phyloP scores from a whole-genome alignment of 2,329 filamentous ascomycete genomes.

The Alternaria metachromatica region DNA sequence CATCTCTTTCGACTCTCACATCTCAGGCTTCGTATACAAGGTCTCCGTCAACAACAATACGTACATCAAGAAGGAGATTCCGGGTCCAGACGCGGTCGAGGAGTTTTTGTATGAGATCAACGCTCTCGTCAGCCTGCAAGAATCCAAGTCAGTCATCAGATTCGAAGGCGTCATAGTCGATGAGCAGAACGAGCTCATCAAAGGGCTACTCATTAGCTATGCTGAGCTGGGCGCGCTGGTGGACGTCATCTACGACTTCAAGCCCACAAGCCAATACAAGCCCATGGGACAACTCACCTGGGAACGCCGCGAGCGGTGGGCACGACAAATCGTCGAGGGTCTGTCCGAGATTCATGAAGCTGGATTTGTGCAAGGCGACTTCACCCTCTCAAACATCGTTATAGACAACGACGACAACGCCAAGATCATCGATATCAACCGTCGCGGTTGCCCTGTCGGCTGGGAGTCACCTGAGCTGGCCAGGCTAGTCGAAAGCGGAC shows the following conservation, averaged over 20 bases:
- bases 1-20: constrained; percentile 85
- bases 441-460: constrained; percentile 92
- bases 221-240: constrained; percentile 87
- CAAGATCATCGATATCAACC: constrained; percentile 98
- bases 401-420: constrained; percentile 84
- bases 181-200: constrained; percentile 74
- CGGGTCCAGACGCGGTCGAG: constrained; percentile 91
- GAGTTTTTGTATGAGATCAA: constrained; percentile 99
- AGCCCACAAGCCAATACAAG: constrained; percentile 56
- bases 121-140: constrained; percentile 78
- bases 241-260: constrained; percentile 84
- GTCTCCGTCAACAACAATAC: constrained; percentile 73
- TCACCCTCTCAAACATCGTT: constrained; percentile 96
- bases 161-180: constrained; percentile 90
- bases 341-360: constrained; percentile 93
- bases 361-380: constrained; percentile 96
- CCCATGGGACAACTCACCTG: constrained; percentile 65
- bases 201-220: constrained; percentile 87
- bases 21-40: constrained; percentile 98
- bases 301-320: constrained; percentile 82
- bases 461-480: constrained; percentile 97
- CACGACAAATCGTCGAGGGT: constrained; percentile 86
- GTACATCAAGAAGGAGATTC: constrained; percentile 98
- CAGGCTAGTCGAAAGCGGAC: constrained; percentile 82
- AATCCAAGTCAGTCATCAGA: constrained; percentile 78